Evolutionary conservation across 441 rosid species (phyloP).

Genomic region (Eruca vesicaria): DNA sequence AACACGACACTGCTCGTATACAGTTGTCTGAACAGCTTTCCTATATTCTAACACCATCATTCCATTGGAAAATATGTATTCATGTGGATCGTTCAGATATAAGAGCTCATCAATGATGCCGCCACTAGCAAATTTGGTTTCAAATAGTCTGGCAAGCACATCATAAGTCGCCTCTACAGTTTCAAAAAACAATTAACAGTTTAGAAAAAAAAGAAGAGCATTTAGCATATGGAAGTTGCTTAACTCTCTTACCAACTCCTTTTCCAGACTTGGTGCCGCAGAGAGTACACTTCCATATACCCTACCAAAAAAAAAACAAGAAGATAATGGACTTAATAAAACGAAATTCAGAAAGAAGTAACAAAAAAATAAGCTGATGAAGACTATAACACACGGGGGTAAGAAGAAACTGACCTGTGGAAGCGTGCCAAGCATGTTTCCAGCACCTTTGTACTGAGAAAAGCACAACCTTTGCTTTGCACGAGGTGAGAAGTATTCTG

Average conservation of each 20-base stretch:
- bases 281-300: conserved; percentile 94
- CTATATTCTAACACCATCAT: conserved; percentile 83
- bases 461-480: conserved; percentile 96
- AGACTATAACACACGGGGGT: background rate
- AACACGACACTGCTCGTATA: conserved; percentile 93
- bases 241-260: conserved; percentile 81
- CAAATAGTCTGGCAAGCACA: conserved; percentile 88
- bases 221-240: background rate
- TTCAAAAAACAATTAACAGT: background rate
- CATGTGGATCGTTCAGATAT: conserved; percentile 84
- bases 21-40: conserved; percentile 93
- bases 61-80: conserved; percentile 70
- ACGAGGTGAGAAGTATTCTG: conserved; percentile 89
- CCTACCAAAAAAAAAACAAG: conserved; percentile 44
- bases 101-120: conserved; percentile 95
- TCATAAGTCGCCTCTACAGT: conserved; percentile 88
- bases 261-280: conserved; percentile 92
- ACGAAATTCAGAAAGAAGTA: background rate
- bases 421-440: conserved; percentile 89
- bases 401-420: conserved; percentile 62
- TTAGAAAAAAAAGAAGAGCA: background rate
- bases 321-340: background rate
- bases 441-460: conserved; percentile 80
- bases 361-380: background rate
- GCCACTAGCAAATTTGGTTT: conserved; percentile 95